phyloP scores from a whole-genome alignment of 257 asterid genomes.

The Gentiana dahurica region DNA sequence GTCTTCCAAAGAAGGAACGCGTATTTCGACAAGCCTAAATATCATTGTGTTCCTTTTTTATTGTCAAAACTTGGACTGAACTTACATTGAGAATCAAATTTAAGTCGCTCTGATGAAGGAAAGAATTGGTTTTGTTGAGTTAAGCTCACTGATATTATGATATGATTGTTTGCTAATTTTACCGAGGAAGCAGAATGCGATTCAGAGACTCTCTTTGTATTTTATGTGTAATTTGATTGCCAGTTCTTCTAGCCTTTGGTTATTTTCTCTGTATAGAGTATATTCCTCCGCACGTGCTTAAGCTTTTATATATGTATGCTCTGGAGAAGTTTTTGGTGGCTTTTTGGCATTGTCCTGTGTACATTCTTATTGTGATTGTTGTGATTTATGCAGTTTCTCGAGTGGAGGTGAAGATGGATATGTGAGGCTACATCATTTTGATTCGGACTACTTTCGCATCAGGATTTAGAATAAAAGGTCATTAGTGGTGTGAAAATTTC shows the following conservation, averaged over 20 bases:
- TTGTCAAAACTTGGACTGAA: too few relatives aligned
- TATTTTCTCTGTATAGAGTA: background rate
- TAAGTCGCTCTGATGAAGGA: too few relatives aligned
- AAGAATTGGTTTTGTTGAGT: too few relatives aligned
- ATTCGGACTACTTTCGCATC: slow-evolving; percentile 74
- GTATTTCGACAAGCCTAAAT: too few relatives aligned
- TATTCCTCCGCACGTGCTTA: background rate
- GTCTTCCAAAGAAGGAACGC: too few relatives aligned
- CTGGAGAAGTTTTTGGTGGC: background rate
- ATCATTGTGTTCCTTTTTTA: too few relatives aligned
- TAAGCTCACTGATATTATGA: too few relatives aligned
- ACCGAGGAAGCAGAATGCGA: too few relatives aligned
- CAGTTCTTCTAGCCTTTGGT: background rate
- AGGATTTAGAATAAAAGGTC: slow-evolving; percentile 28
- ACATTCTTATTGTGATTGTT: background rate
- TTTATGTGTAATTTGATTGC: background rate
- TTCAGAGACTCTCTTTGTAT: background rate
- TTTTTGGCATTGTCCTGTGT: too few relatives aligned
- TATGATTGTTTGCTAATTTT: too few relatives aligned
- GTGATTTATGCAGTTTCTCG: slow-evolving; percentile 42
- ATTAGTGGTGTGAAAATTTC: background rate
- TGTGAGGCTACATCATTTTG: slow-evolving; percentile 82
- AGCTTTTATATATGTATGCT: too few relatives aligned
- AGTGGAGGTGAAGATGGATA: slow-evolving; percentile 98
- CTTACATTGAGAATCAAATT: too few relatives aligned